Percentiles rank a stretch among this genome's conserved stretches.
These are phyloP conservation scores for Moelleriella libera DNA, from an alignment of 2,329 filamentous ascomycete species.

Conservation along the genomic window DNA sequence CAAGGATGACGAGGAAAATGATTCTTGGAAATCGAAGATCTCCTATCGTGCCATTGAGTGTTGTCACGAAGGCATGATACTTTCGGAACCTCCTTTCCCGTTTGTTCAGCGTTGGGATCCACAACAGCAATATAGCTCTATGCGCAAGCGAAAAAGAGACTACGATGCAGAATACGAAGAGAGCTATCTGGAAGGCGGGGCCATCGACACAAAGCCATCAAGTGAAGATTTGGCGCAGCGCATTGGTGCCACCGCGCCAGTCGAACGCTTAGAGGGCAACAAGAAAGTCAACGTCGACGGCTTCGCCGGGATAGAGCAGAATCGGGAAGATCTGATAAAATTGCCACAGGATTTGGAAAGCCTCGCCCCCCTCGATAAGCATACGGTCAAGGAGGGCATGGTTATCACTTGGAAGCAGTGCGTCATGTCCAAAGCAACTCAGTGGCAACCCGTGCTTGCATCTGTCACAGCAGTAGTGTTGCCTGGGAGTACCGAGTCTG, in stretches of 20 bases:
- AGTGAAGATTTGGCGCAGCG: conserved; percentile 2
- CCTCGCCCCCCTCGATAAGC: conserved; percentile 34
- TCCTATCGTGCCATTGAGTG: conserved; percentile 73
- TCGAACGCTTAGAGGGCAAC: conserved; percentile 1
- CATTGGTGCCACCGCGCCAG: background rate
- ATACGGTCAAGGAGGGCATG: conserved; percentile 41
- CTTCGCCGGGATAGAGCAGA: background rate
- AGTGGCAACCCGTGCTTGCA: conserved; percentile 51
- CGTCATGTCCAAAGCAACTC: conserved; percentile 43
- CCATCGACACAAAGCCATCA: conserved; percentile 1
- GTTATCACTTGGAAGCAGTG: conserved; percentile 56
- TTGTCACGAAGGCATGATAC: conserved; percentile 49
- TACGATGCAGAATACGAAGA: conserved; percentile 18
- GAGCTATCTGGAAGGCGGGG: conserved; percentile 13
- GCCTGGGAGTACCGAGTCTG: conserved; percentile 33
- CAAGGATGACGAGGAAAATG: conserved; percentile 26
- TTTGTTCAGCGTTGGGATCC: conserved; percentile 84
- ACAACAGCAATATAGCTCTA: conserved; percentile 40
- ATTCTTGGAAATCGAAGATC: conserved; percentile 63
- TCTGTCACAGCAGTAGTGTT: conserved; percentile 53
- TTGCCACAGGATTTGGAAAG: conserved; percentile 42
- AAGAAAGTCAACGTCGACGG: background rate
- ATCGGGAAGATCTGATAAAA: conserved; percentile 43
- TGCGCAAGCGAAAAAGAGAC: conserved; percentile 35
- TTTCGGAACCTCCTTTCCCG: conserved; percentile 74